These are phyloP conservation scores for Aspergillus ochraceoroseus DNA, from an alignment of 2,329 filamentous ascomycete species.

Conservation along the genomic window DNA sequence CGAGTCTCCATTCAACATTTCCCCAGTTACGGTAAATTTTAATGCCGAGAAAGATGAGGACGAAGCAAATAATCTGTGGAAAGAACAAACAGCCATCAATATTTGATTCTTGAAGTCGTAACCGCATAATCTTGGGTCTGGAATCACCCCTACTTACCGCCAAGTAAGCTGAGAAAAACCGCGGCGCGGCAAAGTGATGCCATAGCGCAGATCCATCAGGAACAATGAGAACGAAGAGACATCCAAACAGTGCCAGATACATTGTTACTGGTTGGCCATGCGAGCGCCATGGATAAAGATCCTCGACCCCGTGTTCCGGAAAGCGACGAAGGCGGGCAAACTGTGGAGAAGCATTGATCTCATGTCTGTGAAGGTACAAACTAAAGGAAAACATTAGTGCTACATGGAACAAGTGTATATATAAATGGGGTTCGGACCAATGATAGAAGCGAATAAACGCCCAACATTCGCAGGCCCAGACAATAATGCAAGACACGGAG, in stretches of 20 bases:
- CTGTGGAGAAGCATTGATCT: conserved; percentile 10
- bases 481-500: conserved; percentile 32
- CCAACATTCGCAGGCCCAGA: conserved; percentile 43
- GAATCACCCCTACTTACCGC: conserved; percentile 33
- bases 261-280: conserved; percentile 39
- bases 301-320: conserved; percentile 3
- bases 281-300: conserved; percentile 41
- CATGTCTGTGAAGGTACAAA: conserved; percentile 8
- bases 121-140: not conserved
- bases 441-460: conserved; percentile 42
- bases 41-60: conserved; percentile 28
- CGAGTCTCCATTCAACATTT: conserved; percentile 27
- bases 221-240: conserved; percentile 35
- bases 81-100: too few relatives aligned
- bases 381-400: too few relatives aligned
- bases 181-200: conserved; percentile 32
- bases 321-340: conserved; percentile 15
- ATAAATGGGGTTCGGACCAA: too few relatives aligned
- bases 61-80: conserved; percentile 29
- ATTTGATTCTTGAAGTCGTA: too few relatives aligned
- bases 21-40: conserved; percentile 23
- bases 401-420: too few relatives aligned
- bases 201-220: conserved; percentile 36
- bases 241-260: conserved; percentile 35
- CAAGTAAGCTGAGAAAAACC: conserved; percentile 41